These are phyloP conservation scores for Starmerella potacharoeniae DNA, from an alignment of 805 yeast species.

Conservation along the genomic window DNA sequence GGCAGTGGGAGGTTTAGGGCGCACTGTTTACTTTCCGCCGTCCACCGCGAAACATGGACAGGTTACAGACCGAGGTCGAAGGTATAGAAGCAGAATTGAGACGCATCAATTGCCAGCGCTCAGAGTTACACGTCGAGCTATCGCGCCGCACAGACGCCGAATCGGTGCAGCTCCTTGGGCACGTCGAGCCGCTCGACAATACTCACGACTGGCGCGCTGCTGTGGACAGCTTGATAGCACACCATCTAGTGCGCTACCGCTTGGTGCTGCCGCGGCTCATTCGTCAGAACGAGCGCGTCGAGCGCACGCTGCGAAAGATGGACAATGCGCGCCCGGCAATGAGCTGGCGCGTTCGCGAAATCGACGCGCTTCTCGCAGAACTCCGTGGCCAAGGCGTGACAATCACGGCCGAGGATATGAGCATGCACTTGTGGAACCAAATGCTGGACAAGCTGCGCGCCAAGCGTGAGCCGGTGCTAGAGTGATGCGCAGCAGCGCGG, in stretches of 20 bases:
- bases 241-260: neutral
- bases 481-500: no score
- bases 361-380: neutral
- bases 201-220: neutral
- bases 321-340: neutral
- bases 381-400: neutral
- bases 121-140: neutral
- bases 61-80: neutral
- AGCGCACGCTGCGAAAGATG: neutral
- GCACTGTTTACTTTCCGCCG: neutral
- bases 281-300: neutral
- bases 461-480: neutral
- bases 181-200: neutral
- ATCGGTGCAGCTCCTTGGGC: neutral
- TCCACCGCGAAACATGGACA: neutral
- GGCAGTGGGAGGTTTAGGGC: neutral
- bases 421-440: neutral
- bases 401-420: neutral
- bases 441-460: neutral
- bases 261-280: neutral
- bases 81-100: neutral
- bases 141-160: neutral
- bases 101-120: neutral
- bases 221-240: neutral
- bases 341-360: slow-evolving; percentile 1